Percentiles rank a stretch among this genome's conserved stretches.
These are phyloP conservation scores for Jacaranda copaia DNA, from an alignment of 257 asterid genomes.

Conservation along the genomic window DNA sequence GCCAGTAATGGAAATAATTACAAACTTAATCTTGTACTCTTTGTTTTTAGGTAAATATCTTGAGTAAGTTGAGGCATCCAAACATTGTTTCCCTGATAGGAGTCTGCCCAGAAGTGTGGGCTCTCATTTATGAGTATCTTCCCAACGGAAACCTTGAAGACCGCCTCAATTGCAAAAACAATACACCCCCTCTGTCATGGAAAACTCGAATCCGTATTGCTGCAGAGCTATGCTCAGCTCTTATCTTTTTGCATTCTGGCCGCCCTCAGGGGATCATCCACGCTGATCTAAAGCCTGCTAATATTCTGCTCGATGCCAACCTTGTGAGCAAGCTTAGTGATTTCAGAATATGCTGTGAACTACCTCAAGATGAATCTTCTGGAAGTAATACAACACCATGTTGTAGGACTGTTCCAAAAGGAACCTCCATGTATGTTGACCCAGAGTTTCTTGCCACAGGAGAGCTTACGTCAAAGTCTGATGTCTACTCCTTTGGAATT, in stretches of 20 bases:
- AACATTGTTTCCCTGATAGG: conserved; percentile 84
- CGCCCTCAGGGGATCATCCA: conserved; percentile 69
- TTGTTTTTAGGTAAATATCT: conserved; percentile 64
- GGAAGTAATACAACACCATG: conserved; percentile 45
- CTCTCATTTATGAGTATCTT: conserved; percentile 83
- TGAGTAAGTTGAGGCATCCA: conserved; percentile 94
- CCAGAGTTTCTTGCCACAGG: conserved; percentile 82
- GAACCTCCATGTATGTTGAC: conserved; percentile 72
- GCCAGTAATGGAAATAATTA: not conserved
- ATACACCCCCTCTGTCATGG: conserved; percentile 89
- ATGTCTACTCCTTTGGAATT: conserved; percentile 87
- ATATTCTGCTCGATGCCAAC: conserved; percentile 78
- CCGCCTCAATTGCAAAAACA: conserved; percentile 80
- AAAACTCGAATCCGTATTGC: conserved; percentile 86
- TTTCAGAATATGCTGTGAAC: conserved; percentile 75
- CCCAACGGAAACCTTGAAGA: conserved; percentile 97
- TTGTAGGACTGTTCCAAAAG: conserved; percentile 69
- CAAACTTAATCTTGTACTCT: conserved; percentile 18
- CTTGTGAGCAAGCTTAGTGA: conserved; percentile 80
- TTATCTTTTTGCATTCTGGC: conserved; percentile 82
- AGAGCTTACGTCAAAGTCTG: conserved; percentile 85
- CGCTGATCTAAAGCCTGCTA: conserved; percentile 88
- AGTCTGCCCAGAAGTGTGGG: conserved; percentile 84
- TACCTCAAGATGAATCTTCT: conserved; percentile 48
- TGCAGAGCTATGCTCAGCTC: conserved; percentile 86